These are phyloP conservation scores for Agrocybe praecox DNA, from an alignment of 768 basidiomycete genomes.

Conservation along the genomic window DNA sequence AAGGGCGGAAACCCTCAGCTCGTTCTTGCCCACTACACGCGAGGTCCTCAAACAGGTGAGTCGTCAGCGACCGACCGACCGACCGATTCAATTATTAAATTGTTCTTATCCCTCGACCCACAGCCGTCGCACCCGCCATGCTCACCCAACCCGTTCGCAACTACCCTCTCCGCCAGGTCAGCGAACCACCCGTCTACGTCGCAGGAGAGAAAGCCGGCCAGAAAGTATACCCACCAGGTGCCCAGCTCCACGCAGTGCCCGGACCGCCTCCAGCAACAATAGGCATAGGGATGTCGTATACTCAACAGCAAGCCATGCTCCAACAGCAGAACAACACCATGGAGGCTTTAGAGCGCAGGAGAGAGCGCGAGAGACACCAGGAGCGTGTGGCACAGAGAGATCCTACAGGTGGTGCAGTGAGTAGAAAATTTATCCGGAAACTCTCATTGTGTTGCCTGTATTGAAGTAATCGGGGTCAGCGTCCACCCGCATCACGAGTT, in stretches of 20 bases:
- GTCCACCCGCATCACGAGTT: slow-evolving; percentile 30
- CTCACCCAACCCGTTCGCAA: slow-evolving; percentile 63
- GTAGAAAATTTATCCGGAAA: slow-evolving; percentile 14
- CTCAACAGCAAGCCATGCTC: slow-evolving; percentile 64
- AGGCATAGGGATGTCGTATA: slow-evolving; percentile 34
- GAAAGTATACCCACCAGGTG: slow-evolving; percentile 51
- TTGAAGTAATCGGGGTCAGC: slow-evolving; percentile 20
- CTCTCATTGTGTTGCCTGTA: background rate
- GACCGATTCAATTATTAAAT: slow-evolving; percentile 10
- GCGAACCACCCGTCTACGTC: slow-evolving; percentile 71
- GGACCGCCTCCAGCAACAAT: slow-evolving; percentile 28
- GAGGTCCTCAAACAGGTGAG: slow-evolving; percentile 66
- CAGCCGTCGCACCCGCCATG: slow-evolving; percentile 63
- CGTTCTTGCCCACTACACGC: slow-evolving; percentile 76
- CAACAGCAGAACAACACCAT: slow-evolving; percentile 74
- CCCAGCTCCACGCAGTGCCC: slow-evolving; percentile 31
- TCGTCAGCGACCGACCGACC: slow-evolving; percentile 18
- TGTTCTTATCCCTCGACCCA: background rate
- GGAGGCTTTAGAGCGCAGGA: slow-evolving; percentile 69
- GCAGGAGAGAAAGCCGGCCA: slow-evolving; percentile 74
- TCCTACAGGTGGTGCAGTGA: slow-evolving; percentile 42
- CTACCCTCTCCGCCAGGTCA: slow-evolving; percentile 70
- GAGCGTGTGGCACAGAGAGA: slow-evolving; percentile 41
- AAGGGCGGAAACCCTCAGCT: slow-evolving; percentile 77
- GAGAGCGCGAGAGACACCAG: slow-evolving; percentile 58